A percentile compares a stretch with the other conserved stretches of the same genome.
Conservation (phyloP, 2,329 filamentous ascomycete genomes). For the Phialemonium atrogriseum region DNA sequence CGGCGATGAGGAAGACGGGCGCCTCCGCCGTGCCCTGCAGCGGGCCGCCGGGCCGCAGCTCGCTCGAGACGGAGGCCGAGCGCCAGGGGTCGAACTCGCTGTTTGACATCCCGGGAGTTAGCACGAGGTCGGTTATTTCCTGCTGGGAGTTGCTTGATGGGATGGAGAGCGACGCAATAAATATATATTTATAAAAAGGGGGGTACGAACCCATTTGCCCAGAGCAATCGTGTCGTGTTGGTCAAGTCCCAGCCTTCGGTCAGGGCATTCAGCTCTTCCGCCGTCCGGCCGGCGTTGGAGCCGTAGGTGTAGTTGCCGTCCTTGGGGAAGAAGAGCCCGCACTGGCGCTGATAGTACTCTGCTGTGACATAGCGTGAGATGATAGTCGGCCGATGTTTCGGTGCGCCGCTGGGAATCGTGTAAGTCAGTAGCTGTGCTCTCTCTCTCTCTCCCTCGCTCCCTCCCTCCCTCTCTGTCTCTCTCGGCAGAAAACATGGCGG, state of each 20-base stretch:
- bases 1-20: slow-evolving; percentile 45
- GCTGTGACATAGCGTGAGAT: slow-evolving; percentile 41
- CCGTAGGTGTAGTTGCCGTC: slow-evolving; percentile 41
- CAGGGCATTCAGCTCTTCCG: slow-evolving; percentile 38
- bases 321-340: slow-evolving; percentile 44
- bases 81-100: slow-evolving; percentile 53
- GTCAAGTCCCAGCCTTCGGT: slow-evolving; percentile 48
- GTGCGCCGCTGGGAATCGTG: slow-evolving; percentile 37
- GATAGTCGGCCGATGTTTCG: slow-evolving; percentile 32
- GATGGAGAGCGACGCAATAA: no score
- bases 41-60: slow-evolving; percentile 45
- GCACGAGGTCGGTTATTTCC: no score
- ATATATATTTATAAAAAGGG: no score
- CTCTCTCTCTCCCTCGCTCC: background rate
- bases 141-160: no score
- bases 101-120: slow-evolving; percentile 4
- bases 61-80: slow-evolving; percentile 41
- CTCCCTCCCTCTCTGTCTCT: no score
- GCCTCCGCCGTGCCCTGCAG: slow-evolving; percentile 33
- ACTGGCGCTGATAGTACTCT: slow-evolving; percentile 48
- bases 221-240: slow-evolving; percentile 45
- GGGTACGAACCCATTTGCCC: slow-evolving; percentile 39
- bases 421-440: background rate
- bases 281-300: slow-evolving; percentile 34
- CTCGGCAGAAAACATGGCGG: no score